Base-by-base conservation (phyloP, 2,329 filamentous ascomycete genomes). In the Neobulgaria alba region DNA sequence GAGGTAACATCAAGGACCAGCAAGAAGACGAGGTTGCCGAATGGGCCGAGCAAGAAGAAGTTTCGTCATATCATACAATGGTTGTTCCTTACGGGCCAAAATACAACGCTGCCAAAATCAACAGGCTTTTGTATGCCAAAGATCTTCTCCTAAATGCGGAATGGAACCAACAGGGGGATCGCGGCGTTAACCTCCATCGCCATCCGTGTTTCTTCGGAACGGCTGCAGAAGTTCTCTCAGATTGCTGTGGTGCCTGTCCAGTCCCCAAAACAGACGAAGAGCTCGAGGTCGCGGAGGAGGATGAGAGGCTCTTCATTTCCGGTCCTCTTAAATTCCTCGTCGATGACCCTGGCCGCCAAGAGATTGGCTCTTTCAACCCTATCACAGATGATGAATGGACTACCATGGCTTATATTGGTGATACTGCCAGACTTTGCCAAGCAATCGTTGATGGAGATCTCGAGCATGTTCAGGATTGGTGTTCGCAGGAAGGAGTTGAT, bases 391-490 rank as follows among this genome's bases (percentile, higher is more conserved):
- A 85, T 37, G 85, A 92, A 56, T 93, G 86, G 85, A 92, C 86
- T 1, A 84, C 89, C 49, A 92, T 93, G 85, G 85, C 86, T 0
- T 94, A 93, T 50, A 72, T 93, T 26, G 84, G 85, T 9, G 85
- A 88, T 50, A 89, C 85, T 1, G 78, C 77, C 29, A 69, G 74
- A 12, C 69, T 94, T 2, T 93, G 85, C 54, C 82, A 88, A 55
- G 86, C 84, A 1, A 93, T 94, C 42, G 77, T 89, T 3, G 79
- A 88, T 51, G 68, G 73, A 2, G 80, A 93, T 58, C 51, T 82
- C 3, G 78, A 85, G 29, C 72, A 77, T 47, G 82, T 93, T 3
- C 61, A 76, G 51, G 75, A 79, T 49, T 93, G 85, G 80, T 68
- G 77, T 17, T 63, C 67, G 3, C 76, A 83, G 53, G 78, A 86